phyloP scores from a whole-genome alignment of 202 grass and related monocot genomes.

The Carex sylvatica region DNA sequence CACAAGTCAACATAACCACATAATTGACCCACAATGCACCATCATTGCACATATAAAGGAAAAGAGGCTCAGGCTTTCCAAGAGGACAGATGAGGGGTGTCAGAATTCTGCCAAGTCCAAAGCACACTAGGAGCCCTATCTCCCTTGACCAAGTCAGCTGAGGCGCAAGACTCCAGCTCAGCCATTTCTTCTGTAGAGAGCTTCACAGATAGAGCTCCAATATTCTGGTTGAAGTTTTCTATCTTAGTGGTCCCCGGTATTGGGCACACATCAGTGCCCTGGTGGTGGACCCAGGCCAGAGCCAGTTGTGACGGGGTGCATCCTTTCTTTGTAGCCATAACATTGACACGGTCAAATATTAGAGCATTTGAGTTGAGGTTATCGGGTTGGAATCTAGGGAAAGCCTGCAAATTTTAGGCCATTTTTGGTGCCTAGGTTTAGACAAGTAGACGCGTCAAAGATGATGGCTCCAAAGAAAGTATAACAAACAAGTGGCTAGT shows the following conservation, averaged over 20 bases:
- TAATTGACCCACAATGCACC: neutral
- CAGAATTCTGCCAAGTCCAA: conserved; percentile 36
- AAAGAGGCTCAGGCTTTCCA: conserved; percentile 28
- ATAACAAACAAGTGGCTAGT: neutral
- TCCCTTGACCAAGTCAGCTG: conserved; percentile 32
- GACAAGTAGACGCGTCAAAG: neutral
- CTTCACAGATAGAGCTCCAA: conserved; percentile 46
- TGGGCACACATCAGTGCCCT: conserved; percentile 64
- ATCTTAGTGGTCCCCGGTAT: conserved; percentile 77
- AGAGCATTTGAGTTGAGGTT: conserved; percentile 49
- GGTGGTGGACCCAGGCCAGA: conserved; percentile 59
- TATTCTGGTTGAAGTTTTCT: conserved; percentile 66
- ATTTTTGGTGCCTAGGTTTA: conserved; percentile 8
- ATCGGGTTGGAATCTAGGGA: conserved; percentile 52
- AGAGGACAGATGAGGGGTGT: conserved; percentile 48
- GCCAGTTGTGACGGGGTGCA: conserved; percentile 71
- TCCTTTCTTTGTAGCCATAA: conserved; percentile 59
- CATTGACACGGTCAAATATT: conserved; percentile 53
- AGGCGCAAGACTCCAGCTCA: conserved; percentile 43
- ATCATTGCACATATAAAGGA: neutral
- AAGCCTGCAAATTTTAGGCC: conserved; percentile 28
- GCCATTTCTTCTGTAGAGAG: conserved; percentile 52
- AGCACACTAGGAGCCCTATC: conserved; percentile 18
- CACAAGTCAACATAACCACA: neutral
- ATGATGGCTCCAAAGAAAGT: conserved; percentile 5